phyloP scores from a whole-genome alignment of 306 rosid species.

The Pyrus communis region DNA sequence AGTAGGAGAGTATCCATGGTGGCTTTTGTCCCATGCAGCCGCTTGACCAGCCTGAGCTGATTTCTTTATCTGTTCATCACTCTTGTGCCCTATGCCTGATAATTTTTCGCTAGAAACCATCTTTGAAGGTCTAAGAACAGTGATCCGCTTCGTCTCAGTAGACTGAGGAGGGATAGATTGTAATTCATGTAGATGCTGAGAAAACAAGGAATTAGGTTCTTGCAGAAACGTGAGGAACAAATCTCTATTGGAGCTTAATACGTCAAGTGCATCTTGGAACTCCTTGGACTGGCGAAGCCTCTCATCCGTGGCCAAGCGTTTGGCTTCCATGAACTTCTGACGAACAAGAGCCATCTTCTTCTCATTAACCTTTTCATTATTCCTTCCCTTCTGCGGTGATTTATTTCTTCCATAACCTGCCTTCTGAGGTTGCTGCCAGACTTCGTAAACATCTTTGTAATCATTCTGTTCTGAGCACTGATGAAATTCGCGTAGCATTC shows the following conservation, averaged over 20 bases:
- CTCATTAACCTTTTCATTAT: constrained; percentile 38
- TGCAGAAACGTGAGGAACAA: constrained; percentile 59
- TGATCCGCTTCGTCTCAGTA: constrained; percentile 57
- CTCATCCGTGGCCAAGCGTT: constrained; percentile 57
- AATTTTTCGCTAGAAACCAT: constrained; percentile 44
- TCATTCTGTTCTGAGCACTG: constrained; percentile 34
- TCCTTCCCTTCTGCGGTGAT: constrained; percentile 56
- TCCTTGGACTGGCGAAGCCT: constrained; percentile 59
- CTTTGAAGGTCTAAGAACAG: constrained; percentile 83
- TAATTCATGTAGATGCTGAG: constrained; percentile 47
- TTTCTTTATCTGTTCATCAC: constrained; percentile 36
- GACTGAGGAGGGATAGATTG: constrained; percentile 38
- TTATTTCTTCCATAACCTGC: constrained; percentile 41
- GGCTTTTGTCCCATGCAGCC: constrained; percentile 40
- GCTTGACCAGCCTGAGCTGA: constrained; percentile 32
- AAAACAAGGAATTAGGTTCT: constrained; percentile 42
- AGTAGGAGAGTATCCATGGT: constrained; percentile 26
- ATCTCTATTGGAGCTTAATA: constrained; percentile 75
- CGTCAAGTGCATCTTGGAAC: constrained; percentile 72
- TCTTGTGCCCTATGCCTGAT: constrained; percentile 34
- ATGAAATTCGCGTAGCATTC: constrained; percentile 41
- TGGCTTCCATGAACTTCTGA: constrained; percentile 68
- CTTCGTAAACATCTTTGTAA: constrained; percentile 54
- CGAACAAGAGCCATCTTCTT: constrained; percentile 65
- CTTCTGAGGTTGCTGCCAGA: constrained; percentile 64